Base-by-base conservation (phyloP, 2,329 filamentous ascomycete species). In the Thielaviopsis euricoi region DNA sequence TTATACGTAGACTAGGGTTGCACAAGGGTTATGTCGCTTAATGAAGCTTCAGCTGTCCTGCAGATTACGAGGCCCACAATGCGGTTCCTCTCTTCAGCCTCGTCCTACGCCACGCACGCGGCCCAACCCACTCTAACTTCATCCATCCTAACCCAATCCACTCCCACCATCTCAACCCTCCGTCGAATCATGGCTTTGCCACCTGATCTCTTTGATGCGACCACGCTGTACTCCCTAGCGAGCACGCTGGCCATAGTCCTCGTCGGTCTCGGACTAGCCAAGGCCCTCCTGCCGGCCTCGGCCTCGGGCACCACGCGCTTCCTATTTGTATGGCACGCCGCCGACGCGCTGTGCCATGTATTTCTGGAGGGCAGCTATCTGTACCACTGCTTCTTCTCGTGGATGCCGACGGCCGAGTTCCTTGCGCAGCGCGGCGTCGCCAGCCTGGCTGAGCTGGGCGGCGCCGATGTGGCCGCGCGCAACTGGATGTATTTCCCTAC, bases 241-340 rank as follows among this genome's bases (percentile, higher is more conserved):
- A 75, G 75, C 17, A 80, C 78, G 6, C 65, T 82, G 59, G 72
- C 72, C 63, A 76, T 84, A 62, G 70, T 72, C 60, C 21, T 56
- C 7, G 37, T 53, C 29, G 50, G 56, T 40, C 19, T 58, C 6
- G 25, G 19, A 4, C 54, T 61, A 33, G 29, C 29, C 29, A 33
- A 33, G 12, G 29, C 29, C 7, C 29, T 33, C 29, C 29, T 33
- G 7, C 56, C 29, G 43, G 56, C 49, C 17, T 58, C 6, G 25
- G 19, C 7, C 51, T 61, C 43, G 55, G 67, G 72, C 43, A 79
- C 82, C 55, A 76, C 77, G 58, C 88, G 89, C 61, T 73, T 87
- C 67, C 82, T 96, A 63, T 95, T 95, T 77, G 80, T 94, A 71
- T 96, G 91, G 91, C 90, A 96, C 73, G 79, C 87, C 43, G 94